Conservation (phyloP, 2,329 filamentous ascomycete species). For the Aspergillus sergii region DNA sequence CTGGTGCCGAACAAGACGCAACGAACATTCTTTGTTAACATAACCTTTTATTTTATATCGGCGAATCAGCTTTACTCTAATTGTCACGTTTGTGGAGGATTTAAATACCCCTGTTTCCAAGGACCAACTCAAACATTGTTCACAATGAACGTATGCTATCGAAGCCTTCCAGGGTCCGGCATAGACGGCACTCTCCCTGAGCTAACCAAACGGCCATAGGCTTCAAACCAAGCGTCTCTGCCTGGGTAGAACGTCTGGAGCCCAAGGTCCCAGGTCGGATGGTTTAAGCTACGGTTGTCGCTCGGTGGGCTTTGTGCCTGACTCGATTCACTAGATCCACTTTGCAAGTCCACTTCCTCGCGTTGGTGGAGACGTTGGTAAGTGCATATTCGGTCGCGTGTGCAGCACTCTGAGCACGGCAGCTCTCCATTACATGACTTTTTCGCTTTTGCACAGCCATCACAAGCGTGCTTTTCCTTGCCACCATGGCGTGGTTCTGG, state of each 20-base stretch:
- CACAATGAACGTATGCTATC: too few species aligned
- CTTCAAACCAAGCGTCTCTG: constrained; percentile 8
- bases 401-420: constrained; percentile 27
- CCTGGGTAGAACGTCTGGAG: constrained; percentile 23
- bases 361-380: constrained; percentile 23
- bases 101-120: background rate
- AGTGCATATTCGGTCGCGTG: constrained; percentile 24
- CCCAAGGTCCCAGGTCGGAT: constrained; percentile 22
- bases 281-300: background rate
- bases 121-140: background rate
- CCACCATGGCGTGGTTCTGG: constrained; percentile 27
- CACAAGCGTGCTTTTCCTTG: constrained; percentile 34
- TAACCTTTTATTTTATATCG: background rate
- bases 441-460: constrained; percentile 30
- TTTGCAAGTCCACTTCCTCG: background rate
- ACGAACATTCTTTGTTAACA: background rate
- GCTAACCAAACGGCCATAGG: constrained; percentile 4
- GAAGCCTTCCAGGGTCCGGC: background rate
- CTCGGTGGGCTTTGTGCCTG: background rate
- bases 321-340: background rate
- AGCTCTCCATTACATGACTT: constrained; percentile 28
- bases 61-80: background rate
- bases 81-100: background rate
- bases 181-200: background rate
- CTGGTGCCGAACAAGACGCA: background rate